Evolutionary conservation across 2,329 filamentous ascomycete species (phyloP), one percentile per base, ranked within the genome.

Genomic region (Colletotrichum truncatum): DNA sequence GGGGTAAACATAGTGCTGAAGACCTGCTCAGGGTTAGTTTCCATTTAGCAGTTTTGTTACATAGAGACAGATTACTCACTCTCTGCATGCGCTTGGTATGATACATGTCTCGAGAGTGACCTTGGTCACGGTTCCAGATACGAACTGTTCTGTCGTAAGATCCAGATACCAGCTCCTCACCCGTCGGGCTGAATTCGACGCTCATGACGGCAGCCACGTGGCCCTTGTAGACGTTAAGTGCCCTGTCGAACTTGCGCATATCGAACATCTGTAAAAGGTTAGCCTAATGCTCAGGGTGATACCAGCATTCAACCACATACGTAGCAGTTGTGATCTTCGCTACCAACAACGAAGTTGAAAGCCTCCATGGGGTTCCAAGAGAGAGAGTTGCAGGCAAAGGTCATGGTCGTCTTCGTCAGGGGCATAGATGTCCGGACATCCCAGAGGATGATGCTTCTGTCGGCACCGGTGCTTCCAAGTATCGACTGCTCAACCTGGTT

Each of bases 61-160:
- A 16, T 43, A 8, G 36, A 6, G 7, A 9, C 10, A 10, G 10
- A n/a, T n/a, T 9, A 21, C 52, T 23, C 6, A 64, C 94, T 71
- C 95, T 88, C 82, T 98, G 95, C 95, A 98, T 98, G 68, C 96
- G 90, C 81, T 98, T 97, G 16, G 96, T 98, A 82, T 98, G 94
- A 80, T 98, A 99, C 51, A 98, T 89, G 74, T 99, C 96, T 71
- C 94, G 87, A 12, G 92, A 94, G 78, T 96, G 93, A 23, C 95
- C 95, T 67, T 90, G 84, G 69, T 90, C 87, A 61, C 92, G 87
- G 75, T 89, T 89, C 92, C 94, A 98, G 52, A 98, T 82, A 53
- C 96, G 89, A 55, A 99, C 85, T 4, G 93, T 97, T 67, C 94
- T 89, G 86, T 93, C 68, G 80, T 96, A 97, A 1, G 91, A 94